A percentile compares a stretch with the other conserved stretches of the same genome.
Conservation (phyloP, 2,329 filamentous ascomycete species). For the Leptoxyphium fumago region DNA sequence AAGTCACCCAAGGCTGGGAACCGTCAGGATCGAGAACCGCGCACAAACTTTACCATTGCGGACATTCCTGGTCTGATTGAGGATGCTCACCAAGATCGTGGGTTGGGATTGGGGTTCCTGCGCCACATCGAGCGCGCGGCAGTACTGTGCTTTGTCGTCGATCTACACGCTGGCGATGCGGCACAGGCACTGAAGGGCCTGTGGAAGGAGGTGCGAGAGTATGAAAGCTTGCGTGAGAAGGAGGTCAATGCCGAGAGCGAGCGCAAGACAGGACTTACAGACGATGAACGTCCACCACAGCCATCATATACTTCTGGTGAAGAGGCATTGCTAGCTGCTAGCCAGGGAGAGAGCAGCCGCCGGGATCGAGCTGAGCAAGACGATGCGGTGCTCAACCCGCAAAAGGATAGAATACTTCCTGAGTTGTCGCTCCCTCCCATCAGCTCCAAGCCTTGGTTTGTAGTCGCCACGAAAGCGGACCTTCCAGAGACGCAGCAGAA, state of each 20-base stretch:
- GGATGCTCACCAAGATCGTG: constrained; percentile 81
- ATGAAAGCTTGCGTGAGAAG: constrained; percentile 65
- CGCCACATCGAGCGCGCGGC: constrained; percentile 88
- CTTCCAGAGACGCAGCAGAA: constrained; percentile 64
- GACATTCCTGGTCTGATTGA: constrained; percentile 92
- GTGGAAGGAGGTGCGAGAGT: constrained; percentile 82
- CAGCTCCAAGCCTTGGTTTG: constrained; percentile 91
- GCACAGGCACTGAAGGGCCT: constrained; percentile 64
- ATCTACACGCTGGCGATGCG: constrained; percentile 66
- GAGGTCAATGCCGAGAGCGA: constrained; percentile 51
- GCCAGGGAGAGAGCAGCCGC: not conserved
- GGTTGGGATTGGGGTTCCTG: constrained; percentile 80
- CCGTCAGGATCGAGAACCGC: constrained; percentile 29
- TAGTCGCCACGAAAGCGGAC: constrained; percentile 87
- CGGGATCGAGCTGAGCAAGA: constrained; percentile 6
- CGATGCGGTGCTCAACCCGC: constrained; percentile 11
- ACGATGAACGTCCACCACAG: constrained; percentile 31
- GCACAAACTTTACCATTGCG: constrained; percentile 79
- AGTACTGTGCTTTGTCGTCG: constrained; percentile 85
- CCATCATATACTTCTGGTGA: constrained; percentile 7
- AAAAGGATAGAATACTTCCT: constrained; percentile 22
- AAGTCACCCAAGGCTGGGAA: constrained; percentile 17
- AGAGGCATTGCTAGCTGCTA: constrained; percentile 3
- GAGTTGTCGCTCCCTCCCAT: constrained; percentile 51
- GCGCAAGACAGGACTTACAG: constrained; percentile 19